These are phyloP conservation scores for Colletotrichum orbiculare DNA, from an alignment of 2,329 filamentous ascomycete species.

Conservation along the genomic window DNA sequence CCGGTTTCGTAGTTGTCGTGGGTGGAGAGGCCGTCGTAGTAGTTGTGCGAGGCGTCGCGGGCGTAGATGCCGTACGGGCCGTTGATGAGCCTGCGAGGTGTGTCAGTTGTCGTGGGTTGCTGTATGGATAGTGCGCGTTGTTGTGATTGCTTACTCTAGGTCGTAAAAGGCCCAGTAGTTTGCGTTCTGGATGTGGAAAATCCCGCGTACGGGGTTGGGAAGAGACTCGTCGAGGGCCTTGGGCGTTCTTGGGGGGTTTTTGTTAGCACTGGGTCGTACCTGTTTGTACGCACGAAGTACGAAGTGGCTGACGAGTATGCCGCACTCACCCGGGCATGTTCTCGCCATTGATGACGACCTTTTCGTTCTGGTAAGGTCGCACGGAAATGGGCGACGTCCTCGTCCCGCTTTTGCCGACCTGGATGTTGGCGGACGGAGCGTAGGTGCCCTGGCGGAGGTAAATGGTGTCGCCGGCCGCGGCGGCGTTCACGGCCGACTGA, in stretches of 20 bases:
- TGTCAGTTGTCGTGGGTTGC: background rate
- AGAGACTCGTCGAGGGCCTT: slow-evolving; percentile 50
- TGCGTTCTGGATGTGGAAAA: slow-evolving; percentile 55
- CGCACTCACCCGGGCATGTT: slow-evolving; percentile 44
- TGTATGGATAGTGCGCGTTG: background rate
- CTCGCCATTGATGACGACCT: slow-evolving; percentile 57
- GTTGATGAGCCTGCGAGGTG: slow-evolving; percentile 42
- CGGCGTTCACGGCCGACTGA: slow-evolving; percentile 54
- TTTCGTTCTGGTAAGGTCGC: slow-evolving; percentile 51
- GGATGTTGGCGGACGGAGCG: slow-evolving; percentile 54
- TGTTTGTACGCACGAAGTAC: background rate
- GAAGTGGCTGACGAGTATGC: too few species aligned
- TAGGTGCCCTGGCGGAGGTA: slow-evolving; percentile 56
- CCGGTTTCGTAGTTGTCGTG: slow-evolving; percentile 50
- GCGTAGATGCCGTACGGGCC: slow-evolving; percentile 48
- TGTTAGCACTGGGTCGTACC: background rate
- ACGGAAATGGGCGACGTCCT: slow-evolving; percentile 51
- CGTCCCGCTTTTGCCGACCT: slow-evolving; percentile 54
- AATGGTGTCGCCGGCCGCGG: slow-evolving; percentile 54
- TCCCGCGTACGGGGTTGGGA: slow-evolving; percentile 52
- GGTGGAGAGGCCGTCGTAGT: slow-evolving; percentile 45
- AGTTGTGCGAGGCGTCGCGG: slow-evolving; percentile 47
- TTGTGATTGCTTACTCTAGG: slow-evolving; percentile 39
- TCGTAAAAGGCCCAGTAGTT: slow-evolving; percentile 58
- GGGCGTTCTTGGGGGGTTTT: slow-evolving; percentile 45